A percentile compares a stretch with the other conserved stretches of the same genome.
Conservation (phyloP, 768 basidiomycete species). For the Dentipellis sp. region DNA sequence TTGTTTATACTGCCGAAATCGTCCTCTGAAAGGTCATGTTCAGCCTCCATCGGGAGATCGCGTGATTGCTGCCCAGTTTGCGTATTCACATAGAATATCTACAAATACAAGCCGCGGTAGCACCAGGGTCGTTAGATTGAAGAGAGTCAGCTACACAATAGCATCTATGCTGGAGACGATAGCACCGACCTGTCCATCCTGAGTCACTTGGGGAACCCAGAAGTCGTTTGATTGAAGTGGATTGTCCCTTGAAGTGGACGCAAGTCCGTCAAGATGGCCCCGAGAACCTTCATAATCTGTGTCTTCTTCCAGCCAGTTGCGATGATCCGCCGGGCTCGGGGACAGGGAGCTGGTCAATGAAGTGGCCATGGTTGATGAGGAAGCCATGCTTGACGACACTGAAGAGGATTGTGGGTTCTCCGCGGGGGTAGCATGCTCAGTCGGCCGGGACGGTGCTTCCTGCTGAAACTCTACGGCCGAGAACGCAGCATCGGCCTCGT, state of each 20-base stretch:
- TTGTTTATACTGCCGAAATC: constrained; percentile 52
- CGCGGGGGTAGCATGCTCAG: constrained; percentile 9
- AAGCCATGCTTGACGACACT: constrained; percentile 19
- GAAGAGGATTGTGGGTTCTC: constrained; percentile 5
- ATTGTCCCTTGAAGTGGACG: constrained; percentile 19
- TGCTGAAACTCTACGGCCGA: constrained; percentile 33
- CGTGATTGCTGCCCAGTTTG: constrained; percentile 75
- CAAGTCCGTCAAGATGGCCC: constrained; percentile 26
- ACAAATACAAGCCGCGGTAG: not conserved
- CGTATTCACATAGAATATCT: constrained; percentile 96
- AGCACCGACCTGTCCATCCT: constrained; percentile 67
- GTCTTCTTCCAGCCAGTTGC: constrained; percentile 48
- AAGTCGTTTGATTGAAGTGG: constrained; percentile 56
- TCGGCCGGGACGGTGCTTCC: constrained; percentile 14
- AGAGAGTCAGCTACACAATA: not conserved
- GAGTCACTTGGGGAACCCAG: constrained; percentile 85
- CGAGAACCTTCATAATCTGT: constrained; percentile 21
- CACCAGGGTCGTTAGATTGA: constrained; percentile 2
- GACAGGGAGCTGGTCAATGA: not conserved
- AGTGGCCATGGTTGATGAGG: constrained; percentile 31
- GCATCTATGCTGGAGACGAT: not conserved
- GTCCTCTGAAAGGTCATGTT: constrained; percentile 53
- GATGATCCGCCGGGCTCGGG: constrained; percentile 30
- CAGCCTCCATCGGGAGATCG: constrained; percentile 72
- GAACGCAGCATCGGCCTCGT: constrained; percentile 67